A percentile compares a stretch with the other conserved stretches of the same genome.
Conservation (phyloP, 345 rosid genomes). For the Anastatica hierochuntica region DNA sequence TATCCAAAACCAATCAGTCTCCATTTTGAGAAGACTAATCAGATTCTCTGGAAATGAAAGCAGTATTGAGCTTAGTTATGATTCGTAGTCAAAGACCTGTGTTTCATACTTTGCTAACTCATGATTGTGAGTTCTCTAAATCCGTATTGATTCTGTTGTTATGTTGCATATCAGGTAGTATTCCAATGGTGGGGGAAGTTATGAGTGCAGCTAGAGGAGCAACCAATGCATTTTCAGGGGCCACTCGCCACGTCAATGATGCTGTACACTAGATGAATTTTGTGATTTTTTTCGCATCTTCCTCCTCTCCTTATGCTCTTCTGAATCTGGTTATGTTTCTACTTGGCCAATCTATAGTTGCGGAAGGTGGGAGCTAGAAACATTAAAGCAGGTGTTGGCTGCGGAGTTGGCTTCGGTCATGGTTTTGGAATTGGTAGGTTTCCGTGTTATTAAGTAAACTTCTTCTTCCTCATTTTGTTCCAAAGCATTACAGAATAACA, state of each 20-base stretch:
- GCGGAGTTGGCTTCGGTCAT: constrained; percentile 32
- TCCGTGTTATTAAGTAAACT: neutral
- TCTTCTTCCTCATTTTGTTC: neutral
- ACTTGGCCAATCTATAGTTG: constrained; percentile 13
- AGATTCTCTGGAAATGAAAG: too few relatives aligned
- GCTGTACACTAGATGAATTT: constrained; percentile 39
- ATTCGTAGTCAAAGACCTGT: neutral
- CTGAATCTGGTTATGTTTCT: constrained; percentile 13
- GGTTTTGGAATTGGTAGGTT: constrained; percentile 31
- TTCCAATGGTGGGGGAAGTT: constrained; percentile 75
- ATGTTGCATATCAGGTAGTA: constrained; percentile 35
- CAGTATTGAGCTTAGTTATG: neutral
- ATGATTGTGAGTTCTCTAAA: neutral
- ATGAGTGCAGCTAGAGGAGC: constrained; percentile 96
- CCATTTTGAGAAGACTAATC: too few relatives aligned
- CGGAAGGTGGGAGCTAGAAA: constrained; percentile 27
- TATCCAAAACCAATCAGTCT: too few relatives aligned
- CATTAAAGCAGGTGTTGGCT: constrained; percentile 25
- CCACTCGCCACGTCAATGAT: constrained; percentile 52
- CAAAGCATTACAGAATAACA: neutral
- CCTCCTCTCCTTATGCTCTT: neutral
- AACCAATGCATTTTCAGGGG: constrained; percentile 77
- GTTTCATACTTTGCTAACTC: constrained; percentile 2
- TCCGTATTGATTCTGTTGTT: neutral
- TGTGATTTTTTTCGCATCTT: neutral